Base-by-base conservation (phyloP, 2,329 filamentous ascomycete species). In the Myriosclerotinia duriaeana region DNA sequence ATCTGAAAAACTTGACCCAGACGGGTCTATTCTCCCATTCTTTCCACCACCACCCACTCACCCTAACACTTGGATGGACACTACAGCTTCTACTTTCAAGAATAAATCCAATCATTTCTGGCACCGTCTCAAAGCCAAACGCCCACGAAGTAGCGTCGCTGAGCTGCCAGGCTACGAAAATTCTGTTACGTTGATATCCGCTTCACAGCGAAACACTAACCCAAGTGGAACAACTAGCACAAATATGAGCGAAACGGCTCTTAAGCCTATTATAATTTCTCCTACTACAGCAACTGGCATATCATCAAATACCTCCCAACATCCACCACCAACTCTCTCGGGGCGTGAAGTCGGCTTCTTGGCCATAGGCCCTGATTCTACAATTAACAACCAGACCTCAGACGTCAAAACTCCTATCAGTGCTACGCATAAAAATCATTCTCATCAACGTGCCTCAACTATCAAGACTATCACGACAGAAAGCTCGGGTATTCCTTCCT, bases 21-120 rank as follows among this genome's bases (percentile, higher is more conserved):
- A 54, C 9, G 46, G 34, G 12, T 66, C 56, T 26, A 62, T 66
- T 12, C 64, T 66, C 15, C 58, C 56, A 22, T 63, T 63, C 42
- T 66, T 66, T 15, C 64, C 58, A 48, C 40, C 55, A n/a, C 64
- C 64, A 5, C 64, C 64, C 12, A 62, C 40, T n/a, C 56, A 66
- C 22, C 64, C 40, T 11, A 62, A 50, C 30, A 65, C 63, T 14
- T 65, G 64, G 54, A 60, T 53, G 34, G 54, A 65, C 40, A 53
- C 44, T 17, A 52, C 38, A 14, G 6, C 44, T n/a, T 50, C 36
- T 8, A 53, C 36, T 36, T 5, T 65, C 1, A 62, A 62, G 38
- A 30, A 22, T 9, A 44, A 30, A 30, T 17, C 36, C 3, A 48
- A 55, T 20, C 3, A 1, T 14, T 55, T 63, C 26, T 63, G 48